Conservation (phyloP, 2,329 filamentous ascomycete genomes). For the Rutstroemia sp. region DNA sequence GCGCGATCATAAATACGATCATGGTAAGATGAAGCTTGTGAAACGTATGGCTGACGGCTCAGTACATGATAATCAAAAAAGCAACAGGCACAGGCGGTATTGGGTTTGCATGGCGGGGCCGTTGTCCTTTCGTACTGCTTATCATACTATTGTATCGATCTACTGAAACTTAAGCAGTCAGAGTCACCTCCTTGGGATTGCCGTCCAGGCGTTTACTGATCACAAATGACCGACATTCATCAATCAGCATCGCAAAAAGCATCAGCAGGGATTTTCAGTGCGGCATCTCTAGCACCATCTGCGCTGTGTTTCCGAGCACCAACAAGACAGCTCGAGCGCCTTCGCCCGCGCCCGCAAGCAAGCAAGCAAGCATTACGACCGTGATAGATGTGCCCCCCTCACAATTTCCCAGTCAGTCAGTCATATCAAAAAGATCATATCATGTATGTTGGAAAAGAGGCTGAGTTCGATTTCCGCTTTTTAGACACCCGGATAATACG, state of each 20-base stretch:
- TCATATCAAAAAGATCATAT: not conserved
- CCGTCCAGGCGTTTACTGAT: not conserved
- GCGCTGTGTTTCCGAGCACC: not conserved
- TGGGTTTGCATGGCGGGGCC: not conserved
- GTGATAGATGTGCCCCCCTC: not conserved
- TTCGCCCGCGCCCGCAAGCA: not conserved
- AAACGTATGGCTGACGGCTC: constrained; percentile 8
- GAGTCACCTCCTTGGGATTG: not conserved
- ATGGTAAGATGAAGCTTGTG: not conserved
- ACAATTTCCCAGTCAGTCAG: not conserved
- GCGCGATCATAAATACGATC: not conserved
- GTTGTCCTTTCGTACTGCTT: not conserved
- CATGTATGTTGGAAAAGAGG: not conserved
- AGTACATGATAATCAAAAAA: constrained; percentile 1
- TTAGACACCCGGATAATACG: not conserved
- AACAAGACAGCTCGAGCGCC: not conserved
- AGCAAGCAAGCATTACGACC: not conserved
- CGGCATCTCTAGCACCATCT: not conserved
- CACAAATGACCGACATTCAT: not conserved
- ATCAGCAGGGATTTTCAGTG: not conserved
- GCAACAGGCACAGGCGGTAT: not conserved
- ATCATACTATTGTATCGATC: not conserved
- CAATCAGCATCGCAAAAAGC: not conserved
- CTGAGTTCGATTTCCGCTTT: not conserved
- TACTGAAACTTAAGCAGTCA: constrained; percentile 5